A percentile compares a stretch with the other conserved stretches of the same genome.
phyloP scores from a whole-genome alignment of 2,329 filamentous ascomycete genomes.

The Thelonectria discophora region DNA sequence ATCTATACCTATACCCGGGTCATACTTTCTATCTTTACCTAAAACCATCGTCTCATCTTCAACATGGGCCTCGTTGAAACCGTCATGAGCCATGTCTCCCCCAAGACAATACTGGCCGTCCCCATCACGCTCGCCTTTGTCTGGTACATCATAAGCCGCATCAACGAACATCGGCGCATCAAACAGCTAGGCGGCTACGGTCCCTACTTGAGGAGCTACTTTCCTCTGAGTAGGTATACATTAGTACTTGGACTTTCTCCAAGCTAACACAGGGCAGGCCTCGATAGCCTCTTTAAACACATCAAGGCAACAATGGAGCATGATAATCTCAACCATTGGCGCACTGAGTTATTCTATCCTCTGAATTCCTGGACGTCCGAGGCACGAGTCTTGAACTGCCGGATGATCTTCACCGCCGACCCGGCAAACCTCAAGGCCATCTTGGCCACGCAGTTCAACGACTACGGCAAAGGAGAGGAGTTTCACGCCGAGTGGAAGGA shows the following conservation, averaged over 20 bases:
- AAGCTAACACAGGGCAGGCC: constrained; percentile 48
- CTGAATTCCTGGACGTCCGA: constrained; percentile 67
- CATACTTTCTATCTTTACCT: background rate
- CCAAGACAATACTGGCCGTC: constrained; percentile 50
- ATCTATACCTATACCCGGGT: too few species aligned
- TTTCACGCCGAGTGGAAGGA: constrained; percentile 81
- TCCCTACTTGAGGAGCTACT: constrained; percentile 45
- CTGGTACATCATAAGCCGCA: constrained; percentile 48
- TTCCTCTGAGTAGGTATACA: constrained; percentile 56
- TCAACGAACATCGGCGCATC: constrained; percentile 56
- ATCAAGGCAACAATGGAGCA: constrained; percentile 62
- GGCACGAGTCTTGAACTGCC: constrained; percentile 59
- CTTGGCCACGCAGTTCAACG: constrained; percentile 83
- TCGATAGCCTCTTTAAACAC: constrained; percentile 71
- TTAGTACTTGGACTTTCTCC: background rate
- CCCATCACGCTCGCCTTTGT: constrained; percentile 50
- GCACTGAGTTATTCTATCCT: constrained; percentile 55
- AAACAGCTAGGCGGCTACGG: constrained; percentile 56
- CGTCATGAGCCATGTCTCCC: constrained; percentile 55
- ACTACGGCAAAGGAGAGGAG: constrained; percentile 81
- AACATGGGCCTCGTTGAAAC: constrained; percentile 62
- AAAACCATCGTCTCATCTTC: background rate
- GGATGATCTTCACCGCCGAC: constrained; percentile 80
- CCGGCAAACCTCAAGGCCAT: constrained; percentile 92
- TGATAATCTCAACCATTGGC: constrained; percentile 70